Conservation (phyloP, 768 basidiomycete genomes). For the Mycena crocata region DNA sequence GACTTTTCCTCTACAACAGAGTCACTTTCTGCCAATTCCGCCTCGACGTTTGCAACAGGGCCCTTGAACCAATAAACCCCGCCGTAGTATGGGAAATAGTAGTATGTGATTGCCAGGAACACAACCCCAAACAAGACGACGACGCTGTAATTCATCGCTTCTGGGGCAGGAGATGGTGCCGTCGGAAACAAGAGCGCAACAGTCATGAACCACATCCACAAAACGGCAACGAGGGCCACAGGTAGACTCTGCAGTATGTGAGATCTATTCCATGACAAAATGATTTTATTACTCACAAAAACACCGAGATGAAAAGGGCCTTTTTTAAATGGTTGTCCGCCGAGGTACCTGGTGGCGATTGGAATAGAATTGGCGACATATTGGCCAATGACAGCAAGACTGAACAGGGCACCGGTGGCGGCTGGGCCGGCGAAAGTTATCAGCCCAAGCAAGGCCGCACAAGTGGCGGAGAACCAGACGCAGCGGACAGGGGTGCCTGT, state of each 20-base stretch:
- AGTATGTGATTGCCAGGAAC: slow-evolving; percentile 62
- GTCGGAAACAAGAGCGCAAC: slow-evolving; percentile 65
- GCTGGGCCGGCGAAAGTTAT: slow-evolving; percentile 64
- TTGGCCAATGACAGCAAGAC: slow-evolving; percentile 56
- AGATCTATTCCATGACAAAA: too few relatives aligned
- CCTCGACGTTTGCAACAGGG: slow-evolving; percentile 28
- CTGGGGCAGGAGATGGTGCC: slow-evolving; percentile 48
- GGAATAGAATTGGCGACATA: slow-evolving; percentile 64
- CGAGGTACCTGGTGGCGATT: slow-evolving; percentile 61
- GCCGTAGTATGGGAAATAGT: slow-evolving; percentile 61
- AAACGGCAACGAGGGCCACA: slow-evolving; percentile 55
- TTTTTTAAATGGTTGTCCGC: slow-evolving; percentile 56
- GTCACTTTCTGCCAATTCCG: too few relatives aligned
- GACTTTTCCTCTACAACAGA: too few relatives aligned
- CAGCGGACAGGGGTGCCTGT: slow-evolving; percentile 63
- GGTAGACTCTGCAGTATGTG: slow-evolving; percentile 53
- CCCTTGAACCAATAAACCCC: slow-evolving; percentile 44
- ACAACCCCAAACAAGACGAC: slow-evolving; percentile 66
- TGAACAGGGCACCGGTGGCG: slow-evolving; percentile 68
- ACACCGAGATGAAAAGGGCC: slow-evolving; percentile 62
- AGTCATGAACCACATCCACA: slow-evolving; percentile 66
- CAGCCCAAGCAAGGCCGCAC: slow-evolving; percentile 57
- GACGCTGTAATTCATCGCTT: slow-evolving; percentile 69
- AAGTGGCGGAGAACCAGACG: slow-evolving; percentile 59
- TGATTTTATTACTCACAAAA: slow-evolving; percentile 45